Evolutionary conservation across 331 rosid genomes (phyloP), one percentile per base, ranked within the genome.

Genomic region (Rosa hybrid): DNA sequence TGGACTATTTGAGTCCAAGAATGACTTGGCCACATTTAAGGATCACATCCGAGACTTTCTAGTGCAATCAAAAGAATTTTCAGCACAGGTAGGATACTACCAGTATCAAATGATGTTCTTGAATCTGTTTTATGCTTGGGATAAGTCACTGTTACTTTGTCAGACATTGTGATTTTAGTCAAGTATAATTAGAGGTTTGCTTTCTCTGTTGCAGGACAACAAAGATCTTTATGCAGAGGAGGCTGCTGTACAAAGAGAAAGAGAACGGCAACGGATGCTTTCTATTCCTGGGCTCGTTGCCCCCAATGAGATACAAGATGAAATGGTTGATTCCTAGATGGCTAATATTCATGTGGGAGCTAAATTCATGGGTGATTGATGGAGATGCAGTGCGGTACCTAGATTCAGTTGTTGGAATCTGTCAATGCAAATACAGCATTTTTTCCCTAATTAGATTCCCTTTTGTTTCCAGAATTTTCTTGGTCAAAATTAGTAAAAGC

Each of bases 241-340:
- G 86, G 97, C 99, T 56, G 97, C 99, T 54, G 97, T 89, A 74
- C 98, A 93, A 90, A 89, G 91, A 73, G 99, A 96, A 85, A 92
- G 91, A 81, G 98, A 96, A 49, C 87, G 99, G 54, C 98, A 93
- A 84, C 89, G 98, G 67, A 91, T 93, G 98, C 98, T 93, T 62
- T 87, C 98, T 53, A 93, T 96, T 86, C 99, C 99, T 0, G 99
- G 99, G 78, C 98, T 96, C n/a, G 94, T 96, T 48, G 97, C 99
- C 68, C 99, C 99, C 2, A 96, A 88, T 63, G 99, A 96, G 86
- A 88, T 96, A 84, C 99, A 93, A 83, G 99, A 96, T 13, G 97
- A 96, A 82, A 96, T 96, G 98, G 87, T 89, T 86, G 99, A 96
- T 85, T 91, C 98, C 23, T 96, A 88, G 82, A 75, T 62, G 80